Conservation (phyloP, 108 stramenopile genomes). For the Aureococcus anophagefferens region DNA sequence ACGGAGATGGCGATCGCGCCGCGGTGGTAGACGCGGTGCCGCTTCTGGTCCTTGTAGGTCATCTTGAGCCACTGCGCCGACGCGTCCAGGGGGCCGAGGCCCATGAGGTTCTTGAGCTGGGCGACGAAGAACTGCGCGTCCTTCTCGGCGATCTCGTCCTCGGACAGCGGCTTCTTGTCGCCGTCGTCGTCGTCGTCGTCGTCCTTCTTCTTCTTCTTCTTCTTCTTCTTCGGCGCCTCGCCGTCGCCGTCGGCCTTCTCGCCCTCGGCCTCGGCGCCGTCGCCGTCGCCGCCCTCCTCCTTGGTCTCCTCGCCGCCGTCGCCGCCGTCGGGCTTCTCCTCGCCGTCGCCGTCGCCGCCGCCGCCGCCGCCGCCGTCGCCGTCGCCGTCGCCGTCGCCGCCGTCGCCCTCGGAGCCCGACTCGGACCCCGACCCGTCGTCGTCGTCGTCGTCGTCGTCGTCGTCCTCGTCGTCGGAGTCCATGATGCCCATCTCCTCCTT, state of each 20-base stretch:
- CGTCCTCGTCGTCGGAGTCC: not conserved
- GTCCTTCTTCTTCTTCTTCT: slow-evolving; percentile 2
- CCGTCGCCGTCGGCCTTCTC: not conserved
- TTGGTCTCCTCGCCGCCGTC: not conserved
- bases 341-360: slow-evolving; percentile 2
- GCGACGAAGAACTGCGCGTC: not conserved
- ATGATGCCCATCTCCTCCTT: not conserved
- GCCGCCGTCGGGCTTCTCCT: too few species aligned
- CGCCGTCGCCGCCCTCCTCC: not conserved
- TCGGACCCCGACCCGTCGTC: not conserved
- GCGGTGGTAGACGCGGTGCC: not conserved
- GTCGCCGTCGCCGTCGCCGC: not conserved
- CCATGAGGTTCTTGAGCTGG: slow-evolving; percentile 7
- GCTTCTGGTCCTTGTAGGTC: not conserved
- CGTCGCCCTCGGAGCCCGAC: not conserved
- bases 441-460: slow-evolving; percentile 21
- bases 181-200: not conserved
- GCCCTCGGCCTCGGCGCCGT: not conserved
- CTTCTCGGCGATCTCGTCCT: not conserved
- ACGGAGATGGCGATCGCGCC: not conserved
- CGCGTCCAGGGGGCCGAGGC: not conserved
- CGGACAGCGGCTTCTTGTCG: not conserved
- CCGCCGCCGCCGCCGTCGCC: not conserved
- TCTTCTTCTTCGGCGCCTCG: not conserved
- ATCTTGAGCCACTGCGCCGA: not conserved